Conservation (phyloP, 2,329 filamentous ascomycete genomes). For the Cercospora nicotianae region DNA sequence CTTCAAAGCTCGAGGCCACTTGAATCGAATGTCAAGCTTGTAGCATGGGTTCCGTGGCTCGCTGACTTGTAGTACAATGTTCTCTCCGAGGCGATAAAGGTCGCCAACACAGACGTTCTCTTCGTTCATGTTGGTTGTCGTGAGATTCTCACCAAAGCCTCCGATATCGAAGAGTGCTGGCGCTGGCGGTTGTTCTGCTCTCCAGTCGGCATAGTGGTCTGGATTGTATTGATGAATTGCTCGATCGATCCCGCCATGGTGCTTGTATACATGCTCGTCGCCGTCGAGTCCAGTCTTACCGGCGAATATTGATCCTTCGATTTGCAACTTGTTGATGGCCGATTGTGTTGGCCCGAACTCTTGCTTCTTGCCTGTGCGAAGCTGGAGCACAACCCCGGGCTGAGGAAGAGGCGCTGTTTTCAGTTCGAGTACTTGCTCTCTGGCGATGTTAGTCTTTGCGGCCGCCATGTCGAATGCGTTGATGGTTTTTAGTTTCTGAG, state of each 20-base stretch:
- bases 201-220: slow-evolving; percentile 58
- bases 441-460: slow-evolving; percentile 9
- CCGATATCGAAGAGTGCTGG: slow-evolving; percentile 54
- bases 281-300: slow-evolving; percentile 52
- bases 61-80: slow-evolving; percentile 57
- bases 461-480: neutral
- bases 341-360: slow-evolving; percentile 9
- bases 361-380: slow-evolving; percentile 21
- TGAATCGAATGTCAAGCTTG: slow-evolving; percentile 64
- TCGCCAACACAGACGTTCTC: slow-evolving; percentile 65
- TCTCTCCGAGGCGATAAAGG: slow-evolving; percentile 50
- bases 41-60: slow-evolving; percentile 64
- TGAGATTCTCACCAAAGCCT: slow-evolving; percentile 63
- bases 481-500: neutral
- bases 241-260: slow-evolving; percentile 63
- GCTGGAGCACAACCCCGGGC: slow-evolving; percentile 16
- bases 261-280: slow-evolving; percentile 61
- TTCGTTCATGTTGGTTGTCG: slow-evolving; percentile 59
- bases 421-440: neutral
- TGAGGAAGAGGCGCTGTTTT: slow-evolving; percentile 7
- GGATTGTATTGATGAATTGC: slow-evolving; percentile 60
- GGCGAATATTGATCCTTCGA: slow-evolving; percentile 47
- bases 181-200: slow-evolving; percentile 51
- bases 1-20: slow-evolving; percentile 17
- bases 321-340: slow-evolving; percentile 42